Evolutionary conservation across 257 asterid species (phyloP).

Genomic region (Ballota nigra): DNA sequence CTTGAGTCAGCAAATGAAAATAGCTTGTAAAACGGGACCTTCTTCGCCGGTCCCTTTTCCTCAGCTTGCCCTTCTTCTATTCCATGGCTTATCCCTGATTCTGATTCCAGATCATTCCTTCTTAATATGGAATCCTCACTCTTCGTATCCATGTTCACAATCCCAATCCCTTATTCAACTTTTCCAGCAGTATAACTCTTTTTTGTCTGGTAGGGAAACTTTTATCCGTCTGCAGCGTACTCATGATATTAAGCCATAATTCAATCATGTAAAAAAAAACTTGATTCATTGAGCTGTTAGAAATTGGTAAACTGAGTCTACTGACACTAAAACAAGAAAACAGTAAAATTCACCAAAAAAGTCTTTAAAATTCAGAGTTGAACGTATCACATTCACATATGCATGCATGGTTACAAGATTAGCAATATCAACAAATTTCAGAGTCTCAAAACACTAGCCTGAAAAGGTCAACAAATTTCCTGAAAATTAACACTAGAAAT

Average conservation of each 20-base stretch:
- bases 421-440: not conserved
- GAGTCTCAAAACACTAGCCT: not conserved
- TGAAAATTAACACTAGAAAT: not conserved
- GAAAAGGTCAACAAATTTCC: not conserved
- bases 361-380: not conserved
- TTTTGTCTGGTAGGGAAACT: not conserved
- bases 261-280: not conserved
- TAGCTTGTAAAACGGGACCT: conserved; percentile 34
- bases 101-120: not conserved
- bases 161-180: not conserved
- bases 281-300: not conserved
- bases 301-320: not conserved
- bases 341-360: not conserved
- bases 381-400: not conserved
- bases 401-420: not conserved
- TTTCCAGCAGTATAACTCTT: not conserved
- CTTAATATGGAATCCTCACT: conserved; percentile 2
- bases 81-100: not conserved
- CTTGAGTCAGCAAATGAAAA: conserved; percentile 42
- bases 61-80: not conserved
- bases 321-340: not conserved
- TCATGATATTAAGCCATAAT: not conserved
- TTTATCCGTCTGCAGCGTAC: not conserved
- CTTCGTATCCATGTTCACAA: conserved; percentile 1
- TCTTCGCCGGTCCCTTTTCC: conserved; percentile 2